These are phyloP conservation scores for Friedmanniomyces simplex DNA, from an alignment of 495 filamentous ascomycete species.

Conservation along the genomic window DNA sequence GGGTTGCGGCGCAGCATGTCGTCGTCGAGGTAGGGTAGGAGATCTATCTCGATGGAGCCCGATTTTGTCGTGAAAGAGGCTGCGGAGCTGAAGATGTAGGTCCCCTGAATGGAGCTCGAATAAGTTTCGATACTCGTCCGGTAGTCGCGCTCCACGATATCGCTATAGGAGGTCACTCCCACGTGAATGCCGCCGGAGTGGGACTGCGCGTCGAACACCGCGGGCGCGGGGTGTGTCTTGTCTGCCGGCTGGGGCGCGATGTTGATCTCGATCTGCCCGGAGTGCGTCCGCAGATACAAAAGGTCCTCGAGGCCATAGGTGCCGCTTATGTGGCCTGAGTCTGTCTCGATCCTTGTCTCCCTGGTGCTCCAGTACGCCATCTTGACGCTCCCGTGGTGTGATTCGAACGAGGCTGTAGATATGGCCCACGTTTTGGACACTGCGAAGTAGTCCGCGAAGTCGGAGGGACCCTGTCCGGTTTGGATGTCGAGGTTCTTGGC, in stretches of 20 bases:
- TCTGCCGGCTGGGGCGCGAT: constrained; percentile 21
- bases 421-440: neutral
- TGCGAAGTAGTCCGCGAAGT: neutral
- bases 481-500: constrained; percentile 1
- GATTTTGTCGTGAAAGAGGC: constrained; percentile 17
- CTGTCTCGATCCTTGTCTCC: constrained; percentile 22
- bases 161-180: constrained; percentile 10
- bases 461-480: neutral
- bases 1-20: neutral
- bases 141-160: constrained; percentile 28
- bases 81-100: constrained; percentile 25
- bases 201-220: constrained; percentile 20
- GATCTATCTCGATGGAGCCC: constrained; percentile 21
- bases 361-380: constrained; percentile 14
- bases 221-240: constrained; percentile 12
- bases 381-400: neutral
- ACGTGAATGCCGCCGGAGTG: constrained; percentile 23
- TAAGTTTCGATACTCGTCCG: constrained; percentile 15
- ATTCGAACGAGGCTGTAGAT: neutral
- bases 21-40: constrained; percentile 21
- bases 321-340: constrained; percentile 24
- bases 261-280: constrained; percentile 25
- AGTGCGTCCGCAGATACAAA: constrained; percentile 22
- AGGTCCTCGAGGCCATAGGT: constrained; percentile 25
- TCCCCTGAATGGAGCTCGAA: constrained; percentile 22